Evolutionary conservation across 1,139 yeast species (phyloP).

Genomic region (Taphrina sp.): DNA sequence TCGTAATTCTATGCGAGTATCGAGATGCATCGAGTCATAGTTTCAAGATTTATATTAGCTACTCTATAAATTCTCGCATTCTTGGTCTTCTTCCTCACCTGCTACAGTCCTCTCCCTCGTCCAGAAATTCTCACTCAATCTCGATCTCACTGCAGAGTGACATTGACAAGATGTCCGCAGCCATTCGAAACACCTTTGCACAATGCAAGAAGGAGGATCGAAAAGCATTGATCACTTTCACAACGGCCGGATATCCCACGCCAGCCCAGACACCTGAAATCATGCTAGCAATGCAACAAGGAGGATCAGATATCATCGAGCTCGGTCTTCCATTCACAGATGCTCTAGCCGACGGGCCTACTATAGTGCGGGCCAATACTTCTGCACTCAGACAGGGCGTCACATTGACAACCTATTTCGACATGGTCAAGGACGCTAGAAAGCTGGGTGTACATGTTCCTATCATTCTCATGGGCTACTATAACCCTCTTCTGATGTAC

Average conservation of each 20-base stretch:
- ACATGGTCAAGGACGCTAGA: constrained; percentile 73
- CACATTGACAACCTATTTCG: constrained; percentile 65
- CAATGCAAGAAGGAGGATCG: constrained; percentile 51
- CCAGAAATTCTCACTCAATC: no score
- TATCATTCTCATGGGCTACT: constrained; percentile 91
- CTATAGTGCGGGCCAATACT: constrained; percentile 83
- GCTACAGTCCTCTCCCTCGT: no score
- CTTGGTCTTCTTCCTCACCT: no score
- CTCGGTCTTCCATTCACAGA: constrained; percentile 97
- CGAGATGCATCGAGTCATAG: no score
- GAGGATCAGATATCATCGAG: constrained; percentile 94
- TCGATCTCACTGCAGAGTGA: no score
- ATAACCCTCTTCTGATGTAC: constrained; percentile 84
- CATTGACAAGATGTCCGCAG: constrained; percentile 40
- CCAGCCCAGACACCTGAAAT: constrained; percentile 84
- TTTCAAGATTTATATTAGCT: no score
- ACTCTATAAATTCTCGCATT: no score
- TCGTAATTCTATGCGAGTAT: no score
- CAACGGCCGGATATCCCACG: constrained; percentile 93
- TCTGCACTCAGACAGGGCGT: constrained; percentile 78
- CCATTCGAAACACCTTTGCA: constrained; percentile 39
- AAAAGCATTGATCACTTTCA: constrained; percentile 83
- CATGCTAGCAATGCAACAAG: constrained; percentile 82
- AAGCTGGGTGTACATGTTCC: constrained; percentile 82
- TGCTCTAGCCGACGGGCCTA: constrained; percentile 98